A percentile compares a stretch with the other conserved stretches of the same genome.
Evolutionary conservation across 306 rosid species (phyloP).

Genomic region (Carpinus fangiana): DNA sequence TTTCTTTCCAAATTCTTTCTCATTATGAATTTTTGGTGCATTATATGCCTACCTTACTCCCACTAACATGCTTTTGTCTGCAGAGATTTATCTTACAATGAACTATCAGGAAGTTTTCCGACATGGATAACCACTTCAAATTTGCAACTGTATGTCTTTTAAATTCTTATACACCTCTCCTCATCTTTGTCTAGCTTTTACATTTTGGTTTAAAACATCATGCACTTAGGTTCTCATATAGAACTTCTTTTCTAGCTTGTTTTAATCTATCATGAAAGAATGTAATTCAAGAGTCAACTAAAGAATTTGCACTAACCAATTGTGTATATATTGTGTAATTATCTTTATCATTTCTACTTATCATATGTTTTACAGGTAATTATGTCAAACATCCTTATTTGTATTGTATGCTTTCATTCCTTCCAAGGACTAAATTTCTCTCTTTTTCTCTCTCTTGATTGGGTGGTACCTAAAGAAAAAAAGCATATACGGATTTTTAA

Average conservation of each 20-base stretch:
- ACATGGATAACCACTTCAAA: conserved; percentile 10
- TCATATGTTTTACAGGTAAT: background rate
- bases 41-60: background rate
- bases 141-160: conserved; percentile 20
- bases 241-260: background rate
- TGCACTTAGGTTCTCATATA: background rate
- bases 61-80: background rate
- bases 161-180: background rate
- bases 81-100: conserved; percentile 38
- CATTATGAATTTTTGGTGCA: too few species aligned
- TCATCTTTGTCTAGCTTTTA: background rate
- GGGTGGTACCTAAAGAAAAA: background rate
- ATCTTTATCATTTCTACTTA: background rate
- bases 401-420: background rate
- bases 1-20: background rate
- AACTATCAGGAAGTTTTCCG: conserved; percentile 23
- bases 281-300: background rate
- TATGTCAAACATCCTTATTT: background rate
- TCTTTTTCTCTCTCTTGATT: background rate
- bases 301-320: background rate
- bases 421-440: background rate
- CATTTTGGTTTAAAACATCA: background rate
- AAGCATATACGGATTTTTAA: background rate
- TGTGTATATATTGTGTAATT: background rate
- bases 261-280: background rate